A percentile compares a stretch with the other conserved stretches of the same genome.
Conservation (phyloP, 768 basidiomycete genomes). For the Amanita jacksonii region DNA sequence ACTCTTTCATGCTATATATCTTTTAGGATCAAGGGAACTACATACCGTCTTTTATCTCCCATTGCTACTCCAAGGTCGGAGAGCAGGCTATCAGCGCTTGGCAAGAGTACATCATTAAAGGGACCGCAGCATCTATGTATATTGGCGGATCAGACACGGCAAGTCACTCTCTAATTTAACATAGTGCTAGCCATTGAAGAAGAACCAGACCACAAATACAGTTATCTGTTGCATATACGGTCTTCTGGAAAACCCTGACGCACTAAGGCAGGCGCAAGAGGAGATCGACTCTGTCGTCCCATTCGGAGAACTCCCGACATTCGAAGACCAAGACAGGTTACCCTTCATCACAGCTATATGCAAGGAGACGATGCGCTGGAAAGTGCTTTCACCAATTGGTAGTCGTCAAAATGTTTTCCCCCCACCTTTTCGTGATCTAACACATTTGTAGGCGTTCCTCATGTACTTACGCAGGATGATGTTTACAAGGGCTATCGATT, state of each 20-base stretch:
- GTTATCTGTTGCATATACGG: slow-evolving; percentile 22
- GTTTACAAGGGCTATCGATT: slow-evolving; percentile 22
- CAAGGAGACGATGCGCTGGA: slow-evolving; percentile 22
- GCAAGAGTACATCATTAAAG: slow-evolving; percentile 17
- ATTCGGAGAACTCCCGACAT: slow-evolving; percentile 21
- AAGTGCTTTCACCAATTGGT: slow-evolving; percentile 18
- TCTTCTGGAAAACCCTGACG: slow-evolving; percentile 21
- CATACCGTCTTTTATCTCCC: slow-evolving; percentile 13
- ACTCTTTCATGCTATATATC: slow-evolving; percentile 7
- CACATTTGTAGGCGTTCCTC: slow-evolving; percentile 18
- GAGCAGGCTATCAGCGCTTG: slow-evolving; percentile 8
- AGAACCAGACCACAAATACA: slow-evolving; percentile 20
- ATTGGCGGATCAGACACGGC: slow-evolving; percentile 16
- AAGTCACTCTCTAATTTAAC: slow-evolving; percentile 3
- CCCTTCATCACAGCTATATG: slow-evolving; percentile 24
- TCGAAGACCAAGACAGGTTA: slow-evolving; percentile 18
- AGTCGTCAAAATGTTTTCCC: slow-evolving; percentile 1
- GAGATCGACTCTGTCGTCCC: slow-evolving; percentile 26
- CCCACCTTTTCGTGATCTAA: background rate
- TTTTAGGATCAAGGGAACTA: slow-evolving; percentile 12
- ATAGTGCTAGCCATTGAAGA: too few relatives aligned
- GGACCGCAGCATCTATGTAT: slow-evolving; percentile 16
- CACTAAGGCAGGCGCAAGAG: slow-evolving; percentile 22
- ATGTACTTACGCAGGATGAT: slow-evolving; percentile 21
- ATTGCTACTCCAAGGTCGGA: slow-evolving; percentile 10